These are phyloP conservation scores for Arabidopsis lyrata DNA, from an alignment of 441 rosid genomes.

Conservation along the genomic window DNA sequence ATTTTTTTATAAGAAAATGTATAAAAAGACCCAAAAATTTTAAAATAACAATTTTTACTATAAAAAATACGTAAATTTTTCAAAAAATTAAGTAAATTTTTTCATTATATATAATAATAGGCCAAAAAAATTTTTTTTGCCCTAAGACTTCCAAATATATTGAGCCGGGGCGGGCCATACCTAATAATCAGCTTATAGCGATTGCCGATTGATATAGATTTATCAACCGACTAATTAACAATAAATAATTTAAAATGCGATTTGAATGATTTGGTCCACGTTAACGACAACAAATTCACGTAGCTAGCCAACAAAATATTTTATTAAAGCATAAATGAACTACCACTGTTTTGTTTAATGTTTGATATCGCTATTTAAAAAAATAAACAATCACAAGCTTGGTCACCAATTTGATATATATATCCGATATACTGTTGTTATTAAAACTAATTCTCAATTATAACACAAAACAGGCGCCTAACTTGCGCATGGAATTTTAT, in stretches of 20 bases:
- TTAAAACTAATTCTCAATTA: neutral
- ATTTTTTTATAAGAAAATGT: too few species aligned
- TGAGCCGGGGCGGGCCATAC: too few species aligned
- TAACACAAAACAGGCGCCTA: slow-evolving; percentile 17
- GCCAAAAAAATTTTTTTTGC: too few species aligned
- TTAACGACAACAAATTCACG: slow-evolving; percentile 1
- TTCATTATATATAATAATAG: too few species aligned
- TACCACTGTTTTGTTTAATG: slow-evolving; percentile 15
- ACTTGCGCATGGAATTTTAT: slow-evolving; percentile 18
- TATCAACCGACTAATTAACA: slow-evolving; percentile 15
- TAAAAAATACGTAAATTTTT: too few species aligned
- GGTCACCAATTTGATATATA: slow-evolving; percentile 5
- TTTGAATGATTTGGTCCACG: slow-evolving; percentile 18
- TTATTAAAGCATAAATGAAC: neutral
- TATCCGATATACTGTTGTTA: neutral
- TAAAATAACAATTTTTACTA: too few species aligned
- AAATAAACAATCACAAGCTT: slow-evolving; percentile 25
- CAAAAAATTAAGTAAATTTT: too few species aligned
- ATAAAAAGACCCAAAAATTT: too few species aligned
- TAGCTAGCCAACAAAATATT: slow-evolving; percentile 16
- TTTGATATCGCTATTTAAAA: neutral
- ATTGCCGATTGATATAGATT: slow-evolving; percentile 23
- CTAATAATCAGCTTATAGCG: slow-evolving; percentile 24
- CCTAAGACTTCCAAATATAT: too few species aligned
- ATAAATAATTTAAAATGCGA: slow-evolving; percentile 5